These are phyloP conservation scores for Periconia sp. DNA, from an alignment of 2,329 filamentous ascomycete species.

Conservation along the genomic window DNA sequence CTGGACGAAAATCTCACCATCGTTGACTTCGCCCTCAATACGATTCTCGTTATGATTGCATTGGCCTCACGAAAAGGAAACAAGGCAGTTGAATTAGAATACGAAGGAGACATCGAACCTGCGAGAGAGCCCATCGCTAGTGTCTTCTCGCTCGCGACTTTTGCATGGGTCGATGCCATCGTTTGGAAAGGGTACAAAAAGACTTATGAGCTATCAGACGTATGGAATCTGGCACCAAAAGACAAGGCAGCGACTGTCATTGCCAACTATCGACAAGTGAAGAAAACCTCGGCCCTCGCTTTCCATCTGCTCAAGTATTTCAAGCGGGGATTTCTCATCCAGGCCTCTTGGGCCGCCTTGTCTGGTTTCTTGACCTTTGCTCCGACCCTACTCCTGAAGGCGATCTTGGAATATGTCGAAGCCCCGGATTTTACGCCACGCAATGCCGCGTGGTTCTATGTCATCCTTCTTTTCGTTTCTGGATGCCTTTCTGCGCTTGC, in stretches of 20 bases:
- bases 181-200: constrained; percentile 88
- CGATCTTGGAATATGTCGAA: constrained; percentile 94
- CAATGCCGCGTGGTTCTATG: constrained; percentile 95
- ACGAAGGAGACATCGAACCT: constrained; percentile 86
- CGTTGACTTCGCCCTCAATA: constrained; percentile 75
- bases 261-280: constrained; percentile 81
- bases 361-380: constrained; percentile 86
- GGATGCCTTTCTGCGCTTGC: constrained; percentile 81
- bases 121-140: constrained; percentile 88
- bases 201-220: constrained; percentile 79
- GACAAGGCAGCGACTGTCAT: constrained; percentile 87
- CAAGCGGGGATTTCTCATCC: constrained; percentile 73
- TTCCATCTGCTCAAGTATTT: constrained; percentile 87
- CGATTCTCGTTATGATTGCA: constrained; percentile 76
- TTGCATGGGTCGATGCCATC: constrained; percentile 88
- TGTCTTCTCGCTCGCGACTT: constrained; percentile 84
- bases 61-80: constrained; percentile 89
- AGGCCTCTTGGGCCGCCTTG: constrained; percentile 80
- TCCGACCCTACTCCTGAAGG: constrained; percentile 87
- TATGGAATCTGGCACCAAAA: constrained; percentile 89
- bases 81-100: constrained; percentile 84
- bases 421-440: constrained; percentile 73
- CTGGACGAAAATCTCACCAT: constrained; percentile 70
- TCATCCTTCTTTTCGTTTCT: constrained; percentile 84
- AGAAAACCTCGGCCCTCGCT: constrained; percentile 79